Base-by-base conservation (phyloP, 495 filamentous ascomycete species). In the Penicillium simplicissimum region DNA sequence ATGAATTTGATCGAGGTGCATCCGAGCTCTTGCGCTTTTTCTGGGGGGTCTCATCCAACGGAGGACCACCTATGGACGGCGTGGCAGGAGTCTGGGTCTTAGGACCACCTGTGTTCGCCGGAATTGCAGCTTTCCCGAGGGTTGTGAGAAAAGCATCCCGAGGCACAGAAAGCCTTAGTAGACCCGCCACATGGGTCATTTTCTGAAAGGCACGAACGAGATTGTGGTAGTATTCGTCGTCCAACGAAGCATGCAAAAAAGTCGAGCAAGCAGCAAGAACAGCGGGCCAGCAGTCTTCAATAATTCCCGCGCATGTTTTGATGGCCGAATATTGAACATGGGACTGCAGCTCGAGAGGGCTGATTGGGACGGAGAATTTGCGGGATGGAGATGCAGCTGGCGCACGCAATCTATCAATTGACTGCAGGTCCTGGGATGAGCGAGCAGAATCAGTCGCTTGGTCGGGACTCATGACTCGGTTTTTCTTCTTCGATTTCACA, bases 191-290 rank as follows among this genome's bases (percentile, higher is more conserved):
- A 70, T 98, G 95, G 1, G 96, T 89, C 68, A 98, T 89, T 66
- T 96, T 96, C 68, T 98, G 95, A 65, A 98, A 94, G 0, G 93
- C 90, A 52, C 94, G 84, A n/a, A 98, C 93, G 2, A 98, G 82
- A 25, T 87, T 87, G 63, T 96, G 93, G 62, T 96, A 98, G 61
- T 93, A 96, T 42, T 96, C 94, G n/a, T 91, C 88, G 67, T 98
- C 95, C 10, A 98, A 75, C 0, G 92, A 86, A 19, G 96, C 92
- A 71, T 93, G 93, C 25, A 98, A 73, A 73, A 97, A 98, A 1
- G 94, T 97, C 0, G 95, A 97, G 64, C 91, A 97, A 1, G 92
- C 89, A 15, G 95, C 94, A 36, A 98, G 85, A 14, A 97, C 84
- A 49, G 96, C 95, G 25, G 96, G 95, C 95, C 95, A 98, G 68